Evolutionary conservation across 2,329 filamentous ascomycete species (phyloP).

Genomic region (Aspergillus pseudoglaucus): DNA sequence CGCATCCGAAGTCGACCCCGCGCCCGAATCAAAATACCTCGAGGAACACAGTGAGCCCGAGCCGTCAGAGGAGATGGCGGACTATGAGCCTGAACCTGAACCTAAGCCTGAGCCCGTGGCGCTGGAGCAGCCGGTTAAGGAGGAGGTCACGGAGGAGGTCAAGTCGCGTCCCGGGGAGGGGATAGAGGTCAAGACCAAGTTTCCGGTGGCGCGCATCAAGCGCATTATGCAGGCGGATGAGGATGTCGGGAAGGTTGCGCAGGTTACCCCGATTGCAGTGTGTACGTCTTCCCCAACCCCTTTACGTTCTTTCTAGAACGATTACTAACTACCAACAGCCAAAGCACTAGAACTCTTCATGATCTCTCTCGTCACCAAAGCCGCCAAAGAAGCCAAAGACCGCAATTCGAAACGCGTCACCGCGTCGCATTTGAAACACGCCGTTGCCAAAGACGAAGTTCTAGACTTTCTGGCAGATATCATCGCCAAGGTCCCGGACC

Average conservation of each 20-base stretch:
- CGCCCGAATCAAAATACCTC: slow-evolving; percentile 17
- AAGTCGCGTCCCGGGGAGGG: slow-evolving; percentile 39
- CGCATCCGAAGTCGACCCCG: slow-evolving; percentile 22
- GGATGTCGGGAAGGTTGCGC: slow-evolving; percentile 95
- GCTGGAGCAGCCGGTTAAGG: slow-evolving; percentile 7
- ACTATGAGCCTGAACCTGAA: slow-evolving; percentile 2
- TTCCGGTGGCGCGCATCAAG: slow-evolving; percentile 95
- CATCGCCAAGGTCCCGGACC: slow-evolving; percentile 72
- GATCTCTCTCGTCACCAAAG: slow-evolving; percentile 85
- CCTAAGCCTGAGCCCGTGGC: slow-evolving; percentile 1
- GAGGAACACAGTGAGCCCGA: slow-evolving; percentile 9
- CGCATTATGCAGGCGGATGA: slow-evolving; percentile 99
- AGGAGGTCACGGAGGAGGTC: slow-evolving; percentile 16
- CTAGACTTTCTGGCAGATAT: slow-evolving; percentile 93
- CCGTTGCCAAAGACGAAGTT: slow-evolving; percentile 79
- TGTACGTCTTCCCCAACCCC: slow-evolving; percentile 42
- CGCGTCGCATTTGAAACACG: slow-evolving; percentile 83
- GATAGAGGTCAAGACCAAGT: slow-evolving; percentile 84
- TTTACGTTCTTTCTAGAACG: slow-evolving; percentile 3
- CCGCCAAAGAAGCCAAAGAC: slow-evolving; percentile 73
- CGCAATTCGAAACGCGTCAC: slow-evolving; percentile 86
- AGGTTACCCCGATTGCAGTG: slow-evolving; percentile 93
- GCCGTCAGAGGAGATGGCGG: slow-evolving; percentile 1
- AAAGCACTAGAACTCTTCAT: slow-evolving; percentile 97
- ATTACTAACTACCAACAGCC: slow-evolving; percentile 43